Base-by-base conservation (phyloP, 2,329 filamentous ascomycete species). In the Boeremia exigua region DNA sequence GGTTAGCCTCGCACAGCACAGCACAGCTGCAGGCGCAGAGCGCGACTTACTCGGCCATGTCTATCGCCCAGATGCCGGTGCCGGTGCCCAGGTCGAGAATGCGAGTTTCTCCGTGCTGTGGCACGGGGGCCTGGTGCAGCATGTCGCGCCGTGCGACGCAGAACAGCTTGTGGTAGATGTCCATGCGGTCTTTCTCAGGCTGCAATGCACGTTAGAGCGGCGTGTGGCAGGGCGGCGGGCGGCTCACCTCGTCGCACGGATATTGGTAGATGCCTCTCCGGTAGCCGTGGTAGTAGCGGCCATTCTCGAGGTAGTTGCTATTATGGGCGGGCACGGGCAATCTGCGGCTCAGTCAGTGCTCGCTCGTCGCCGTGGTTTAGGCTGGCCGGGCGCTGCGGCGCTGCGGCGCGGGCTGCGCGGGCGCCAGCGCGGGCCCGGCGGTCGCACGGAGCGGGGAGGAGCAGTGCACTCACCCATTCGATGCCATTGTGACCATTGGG, bases 21-120 rank as follows among this genome's bases (percentile, higher is more conserved):
- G 60, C 57, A 63, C 60, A 23, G 38, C 5, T 15, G 45, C 45
- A 43, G 39, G n/a, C 55, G 64, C 53, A 55, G 62, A 57, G 59
- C 44, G 38, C 49, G 67, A 78, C 86, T 78, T 80, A 91, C 84
- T 90, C 87, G 60, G 90, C 89, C 77, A 96, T 89, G 63, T 94
- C 89, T 66, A 96, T 90, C 36, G 89, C 86, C 94, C 94, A 98
- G 58, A 96, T 94, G 34, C 92, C 92, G 1, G 92, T 96, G 17
- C 93, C 94, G 60, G 89, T 93, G 37, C 92, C 94, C 49, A 96
- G 69, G 65, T 87, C 86, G 51, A 87, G 78, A 58, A 87, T 82
- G 57, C 83, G 80, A 54, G 78, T 77, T 51, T 66, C 69, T 63
- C 69, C 63, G 61, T 75, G 67, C 55, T 75, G 61, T 57, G 74